Conservation (phyloP, 768 basidiomycete species). For the Hygrophorus russula region DNA sequence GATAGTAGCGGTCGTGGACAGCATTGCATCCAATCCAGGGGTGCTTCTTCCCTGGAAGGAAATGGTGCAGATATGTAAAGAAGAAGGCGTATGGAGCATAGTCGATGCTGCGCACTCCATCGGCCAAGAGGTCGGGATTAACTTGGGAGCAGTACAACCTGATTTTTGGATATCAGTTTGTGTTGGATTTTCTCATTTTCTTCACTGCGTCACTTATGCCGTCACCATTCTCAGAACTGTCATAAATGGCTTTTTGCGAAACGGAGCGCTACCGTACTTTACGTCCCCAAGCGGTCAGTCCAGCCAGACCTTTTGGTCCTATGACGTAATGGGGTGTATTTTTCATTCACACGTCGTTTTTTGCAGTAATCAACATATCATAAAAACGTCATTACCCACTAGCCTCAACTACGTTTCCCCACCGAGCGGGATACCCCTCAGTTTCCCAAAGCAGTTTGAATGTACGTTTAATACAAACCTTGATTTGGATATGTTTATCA, state of each 20-base stretch:
- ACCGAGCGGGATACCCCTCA: constrained; percentile 17
- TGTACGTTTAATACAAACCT: constrained; percentile 15
- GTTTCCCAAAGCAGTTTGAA: constrained; percentile 34
- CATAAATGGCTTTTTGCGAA: constrained; percentile 81
- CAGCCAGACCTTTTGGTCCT: background rate
- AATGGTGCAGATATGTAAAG: constrained; percentile 51
- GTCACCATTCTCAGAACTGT: constrained; percentile 40
- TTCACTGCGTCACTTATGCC: background rate
- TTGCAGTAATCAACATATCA: constrained; percentile 50
- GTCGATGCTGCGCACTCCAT: constrained; percentile 78
- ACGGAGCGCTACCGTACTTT: constrained; percentile 57
- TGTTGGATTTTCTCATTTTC: constrained; percentile 4
- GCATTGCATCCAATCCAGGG: constrained; percentile 55
- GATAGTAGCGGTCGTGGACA: constrained; percentile 60
- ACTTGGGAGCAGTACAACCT: constrained; percentile 43
- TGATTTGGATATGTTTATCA: background rate
- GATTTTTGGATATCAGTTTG: constrained; percentile 76
- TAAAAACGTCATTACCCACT: constrained; percentile 52
- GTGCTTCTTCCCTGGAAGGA: constrained; percentile 68
- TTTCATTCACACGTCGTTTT: background rate
- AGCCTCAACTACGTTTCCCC: constrained; percentile 38
- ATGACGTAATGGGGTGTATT: background rate
- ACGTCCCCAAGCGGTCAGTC: constrained; percentile 48
- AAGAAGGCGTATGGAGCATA: constrained; percentile 53
- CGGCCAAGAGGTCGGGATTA: constrained; percentile 60